Base-by-base conservation (phyloP, 2,329 filamentous ascomycete species). In the Calonectria honghensis region DNA sequence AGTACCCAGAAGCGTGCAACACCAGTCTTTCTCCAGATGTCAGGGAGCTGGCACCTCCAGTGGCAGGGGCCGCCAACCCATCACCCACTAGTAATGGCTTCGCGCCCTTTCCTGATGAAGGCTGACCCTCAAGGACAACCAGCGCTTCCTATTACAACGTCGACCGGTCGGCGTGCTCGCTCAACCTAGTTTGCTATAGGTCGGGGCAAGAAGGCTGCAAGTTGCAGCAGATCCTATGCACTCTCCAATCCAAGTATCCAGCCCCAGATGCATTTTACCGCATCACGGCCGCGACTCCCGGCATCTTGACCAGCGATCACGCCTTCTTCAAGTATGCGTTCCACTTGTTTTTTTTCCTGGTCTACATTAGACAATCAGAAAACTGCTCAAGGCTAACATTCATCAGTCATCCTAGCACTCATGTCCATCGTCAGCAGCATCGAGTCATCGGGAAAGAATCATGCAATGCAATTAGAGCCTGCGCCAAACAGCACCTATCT, bases 111-210 rank as follows among this genome's bases (percentile, higher is more conserved):
- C 6, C 5, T 9, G 41, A 48, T 2, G 4, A 6, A n/a, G 20
- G 16, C 41, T 18, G 3, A 9, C 41, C 41, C 3, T 9, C 20
- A 37, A n/a, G 32, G n/a, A 16, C 18, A 24, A 24, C 32, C 2
- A 6, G 5, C n/a, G 6, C 35, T 24, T 14, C n/a, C 11, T 11
- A 37, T 14, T 73, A 73, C 52, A 35, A 73, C 18, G 20, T 69
- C 6, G 41, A 41, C 27, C 54, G 45, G 20, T 65, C 65, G 18
- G 65, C 65, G 13, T 73, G 71, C 18, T 73, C 71, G 9, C 52
- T 73, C 39, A 73, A 73, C 31, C 45, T 73, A 20, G 65, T 73
- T 9, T 73, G 54, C 54, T 73, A 69, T 10, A 63, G 65, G 37
- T 73, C 64, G 14, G 54, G 65, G 18, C 24, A 57, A 10, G 39